These are phyloP conservation scores for Neurospora sp. DNA, from an alignment of 495 filamentous ascomycete species.

Conservation along the genomic window DNA sequence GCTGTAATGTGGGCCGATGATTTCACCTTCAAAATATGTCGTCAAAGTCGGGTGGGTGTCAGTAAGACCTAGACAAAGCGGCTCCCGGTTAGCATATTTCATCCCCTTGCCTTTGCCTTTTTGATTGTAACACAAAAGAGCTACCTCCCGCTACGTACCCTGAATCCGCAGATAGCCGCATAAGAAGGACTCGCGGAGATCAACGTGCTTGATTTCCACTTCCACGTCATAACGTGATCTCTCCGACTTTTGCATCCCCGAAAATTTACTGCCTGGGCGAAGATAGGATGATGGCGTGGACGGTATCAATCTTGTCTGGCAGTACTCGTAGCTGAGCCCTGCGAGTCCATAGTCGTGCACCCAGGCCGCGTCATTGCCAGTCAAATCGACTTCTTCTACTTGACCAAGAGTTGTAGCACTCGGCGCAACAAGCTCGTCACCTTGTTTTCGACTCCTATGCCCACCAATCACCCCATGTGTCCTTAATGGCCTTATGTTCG, in stretches of 20 bases:
- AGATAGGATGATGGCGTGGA: conserved; percentile 70
- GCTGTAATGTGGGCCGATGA: conserved; percentile 88
- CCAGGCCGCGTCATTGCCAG: conserved; percentile 14
- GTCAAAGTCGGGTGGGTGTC: conserved; percentile 93
- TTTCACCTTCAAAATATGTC: conserved; percentile 97
- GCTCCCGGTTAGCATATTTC: background rate
- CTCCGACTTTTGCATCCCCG: conserved; percentile 85
- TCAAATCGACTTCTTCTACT: conserved; percentile 11
- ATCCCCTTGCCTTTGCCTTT: background rate
- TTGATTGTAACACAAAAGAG: background rate
- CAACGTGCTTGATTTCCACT: conserved; percentile 94
- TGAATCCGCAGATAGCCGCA: conserved; percentile 95
- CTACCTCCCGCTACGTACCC: conserved; percentile 46
- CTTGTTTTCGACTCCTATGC: background rate
- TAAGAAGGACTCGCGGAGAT: conserved; percentile 88
- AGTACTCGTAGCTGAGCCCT: conserved; percentile 53
- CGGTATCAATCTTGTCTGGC: conserved; percentile 53
- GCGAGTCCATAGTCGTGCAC: conserved; percentile 22
- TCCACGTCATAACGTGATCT: conserved; percentile 87
- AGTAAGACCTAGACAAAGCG: conserved; percentile 58
- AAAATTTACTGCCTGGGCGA: conserved; percentile 78
- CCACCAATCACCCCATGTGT: background rate
- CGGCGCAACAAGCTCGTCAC: background rate
- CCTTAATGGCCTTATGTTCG: background rate
- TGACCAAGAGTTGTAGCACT: conserved; percentile 1